Percentiles rank a stretch among this genome's conserved stretches.
Conservation (phyloP, 805 yeast species). For the Schizosaccharomyces octosporus region DNA sequence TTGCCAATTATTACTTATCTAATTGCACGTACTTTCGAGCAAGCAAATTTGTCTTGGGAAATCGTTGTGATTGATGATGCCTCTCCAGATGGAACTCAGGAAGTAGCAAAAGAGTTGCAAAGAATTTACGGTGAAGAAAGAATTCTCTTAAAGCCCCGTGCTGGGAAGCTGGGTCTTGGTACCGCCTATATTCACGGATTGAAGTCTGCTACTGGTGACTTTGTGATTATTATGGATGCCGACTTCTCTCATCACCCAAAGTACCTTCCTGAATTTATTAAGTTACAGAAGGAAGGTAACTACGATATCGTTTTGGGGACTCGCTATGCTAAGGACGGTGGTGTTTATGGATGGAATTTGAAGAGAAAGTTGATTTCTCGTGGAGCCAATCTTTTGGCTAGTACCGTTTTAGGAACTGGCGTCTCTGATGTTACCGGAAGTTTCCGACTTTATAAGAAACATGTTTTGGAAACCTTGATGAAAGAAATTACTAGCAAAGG, state of each 20-base stretch:
- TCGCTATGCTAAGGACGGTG: slow-evolving; percentile 58
- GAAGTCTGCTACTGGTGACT: slow-evolving; percentile 45
- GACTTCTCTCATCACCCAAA: slow-evolving; percentile 65
- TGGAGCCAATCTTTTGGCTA: slow-evolving; percentile 59
- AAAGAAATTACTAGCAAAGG: slow-evolving; percentile 50
- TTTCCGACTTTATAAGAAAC: slow-evolving; percentile 41
- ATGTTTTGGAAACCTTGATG: slow-evolving; percentile 39
- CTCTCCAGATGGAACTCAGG: slow-evolving; percentile 67
- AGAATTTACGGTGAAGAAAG: slow-evolving; percentile 12
- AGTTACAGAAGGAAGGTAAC: slow-evolving; percentile 24
- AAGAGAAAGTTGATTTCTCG: slow-evolving; percentile 54
- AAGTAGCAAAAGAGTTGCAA: slow-evolving; percentile 36
- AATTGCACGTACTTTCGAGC: slow-evolving; percentile 40
- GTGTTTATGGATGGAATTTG: slow-evolving; percentile 66
- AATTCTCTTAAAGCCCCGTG: slow-evolving; percentile 37
- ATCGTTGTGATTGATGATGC: slow-evolving; percentile 53
- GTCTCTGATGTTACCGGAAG: slow-evolving; percentile 60
- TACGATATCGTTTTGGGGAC: slow-evolving; percentile 27
- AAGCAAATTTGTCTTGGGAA: slow-evolving; percentile 41
- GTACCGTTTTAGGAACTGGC: slow-evolving; percentile 42
- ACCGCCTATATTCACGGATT: slow-evolving; percentile 64
- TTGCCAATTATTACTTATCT: slow-evolving; percentile 47
- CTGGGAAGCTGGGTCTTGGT: slow-evolving; percentile 57
- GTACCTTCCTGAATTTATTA: slow-evolving; percentile 52
- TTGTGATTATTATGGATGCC: slow-evolving; percentile 62